These are phyloP conservation scores for Curvularia lunata DNA, from an alignment of 2,329 filamentous ascomycete species.

Conservation along the genomic window DNA sequence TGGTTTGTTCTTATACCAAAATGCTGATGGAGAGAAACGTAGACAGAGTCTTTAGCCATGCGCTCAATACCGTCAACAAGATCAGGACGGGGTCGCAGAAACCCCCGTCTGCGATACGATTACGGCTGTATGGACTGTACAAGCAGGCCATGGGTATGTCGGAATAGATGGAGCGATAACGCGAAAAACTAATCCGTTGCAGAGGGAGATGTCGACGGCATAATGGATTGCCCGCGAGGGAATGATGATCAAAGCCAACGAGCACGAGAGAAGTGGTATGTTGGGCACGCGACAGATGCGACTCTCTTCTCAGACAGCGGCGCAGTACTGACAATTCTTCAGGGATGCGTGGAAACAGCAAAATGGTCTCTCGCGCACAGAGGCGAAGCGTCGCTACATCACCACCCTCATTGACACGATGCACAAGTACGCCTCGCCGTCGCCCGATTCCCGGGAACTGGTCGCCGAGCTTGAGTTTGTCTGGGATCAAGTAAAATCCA, in stretches of 20 bases:
- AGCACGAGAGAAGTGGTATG: conserved; percentile 71
- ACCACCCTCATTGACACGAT: conserved; percentile 94
- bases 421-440: conserved; percentile 89
- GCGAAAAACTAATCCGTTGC: conserved; percentile 21
- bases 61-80: conserved; percentile 97
- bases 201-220: conserved; percentile 93
- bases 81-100: conserved; percentile 92
- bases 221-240: conserved; percentile 80
- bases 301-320: neutral
- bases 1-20: neutral
- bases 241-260: conserved; percentile 58
- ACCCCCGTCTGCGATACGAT: conserved; percentile 81
- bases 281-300: conserved; percentile 58
- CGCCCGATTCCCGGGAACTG: conserved; percentile 82
- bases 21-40: conserved; percentile 7
- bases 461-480: conserved; percentile 97
- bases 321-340: conserved; percentile 4
- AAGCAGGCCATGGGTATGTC: conserved; percentile 87
- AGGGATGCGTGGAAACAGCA: conserved; percentile 95
- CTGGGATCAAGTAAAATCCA: conserved; percentile 97
- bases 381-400: conserved; percentile 93
- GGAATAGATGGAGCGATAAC: neutral
- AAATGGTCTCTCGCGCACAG: conserved; percentile 80
- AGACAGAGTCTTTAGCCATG: conserved; percentile 99
- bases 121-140: conserved; percentile 96